Evolutionary conservation across 2,329 filamentous ascomycete genomes (phyloP), one percentile per base, ranked within the genome.

Genomic region (Sphaerulina populicola): DNA sequence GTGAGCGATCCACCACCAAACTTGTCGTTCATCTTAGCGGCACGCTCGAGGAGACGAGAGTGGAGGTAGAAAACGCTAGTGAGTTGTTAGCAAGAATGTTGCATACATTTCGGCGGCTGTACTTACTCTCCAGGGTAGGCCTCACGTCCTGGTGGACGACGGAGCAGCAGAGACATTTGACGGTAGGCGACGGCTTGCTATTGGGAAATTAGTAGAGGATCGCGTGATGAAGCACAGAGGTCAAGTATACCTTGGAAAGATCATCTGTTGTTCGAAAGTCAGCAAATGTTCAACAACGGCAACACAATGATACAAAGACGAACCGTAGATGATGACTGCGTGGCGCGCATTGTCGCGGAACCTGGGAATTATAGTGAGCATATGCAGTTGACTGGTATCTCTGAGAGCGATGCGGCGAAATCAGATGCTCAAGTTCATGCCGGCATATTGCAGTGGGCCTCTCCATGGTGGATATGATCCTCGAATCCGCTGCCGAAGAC

Each of bases 31-130:
- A 98, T 88, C 86, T 98, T 98, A 77, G 93, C 93, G 57, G 93
- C 88, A 85, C 93, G 93, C 83, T 98, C 93, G 64, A 98, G 83
- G 57, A 98, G 88, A 85, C 93, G 90, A 66, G 93, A 96, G 85
- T 96, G 91, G 66, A 96, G 87, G 79, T 96, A 96, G 85, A 96
- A 96, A 66, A 97, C 90, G 69, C 73, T 76, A 49, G 4, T 9
- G n/a, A 49, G 14, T 8, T 6, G 52, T 65, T 56, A 66, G 59
- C 51, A 53, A 55, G 7, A 3, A 5, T 18, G 15, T 51, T 45
- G 52, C 21, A 51, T 45, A 42, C 4, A 36, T 14, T 33, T 12
- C 10, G 23, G 47, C 11, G 4, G 21, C n/a, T 42, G 14, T 31
- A 72, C 74, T 67, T 68, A 77, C 74, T 97, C 91, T 81, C 93